phyloP scores from a whole-genome alignment of 2,329 filamentous ascomycete species.

The Passalora sequoiae region DNA sequence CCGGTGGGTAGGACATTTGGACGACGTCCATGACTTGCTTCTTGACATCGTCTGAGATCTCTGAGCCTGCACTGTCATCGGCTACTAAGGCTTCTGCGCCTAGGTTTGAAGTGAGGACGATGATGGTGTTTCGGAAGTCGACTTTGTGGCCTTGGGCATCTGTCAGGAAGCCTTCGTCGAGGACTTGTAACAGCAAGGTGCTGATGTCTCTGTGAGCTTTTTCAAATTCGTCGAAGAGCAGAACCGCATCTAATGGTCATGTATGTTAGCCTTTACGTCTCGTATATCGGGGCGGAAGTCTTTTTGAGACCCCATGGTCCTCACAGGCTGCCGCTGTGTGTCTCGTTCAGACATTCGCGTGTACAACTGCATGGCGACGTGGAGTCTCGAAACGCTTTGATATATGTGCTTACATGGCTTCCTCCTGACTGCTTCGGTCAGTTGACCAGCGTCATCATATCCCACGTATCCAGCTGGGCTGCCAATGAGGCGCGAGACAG shows the following conservation, averaged over 20 bases:
- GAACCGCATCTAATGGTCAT: too few species aligned
- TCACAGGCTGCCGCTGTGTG: too few species aligned
- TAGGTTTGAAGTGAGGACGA: constrained; percentile 92
- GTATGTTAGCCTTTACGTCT: too few species aligned
- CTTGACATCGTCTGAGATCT: constrained; percentile 66
- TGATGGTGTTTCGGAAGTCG: constrained; percentile 93
- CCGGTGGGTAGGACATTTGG: constrained; percentile 67
- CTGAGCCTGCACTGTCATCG: constrained; percentile 27
- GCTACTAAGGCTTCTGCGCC: constrained; percentile 84
- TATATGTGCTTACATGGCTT: too few species aligned
- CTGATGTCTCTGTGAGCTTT: constrained; percentile 96
- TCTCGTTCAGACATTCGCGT: too few species aligned
- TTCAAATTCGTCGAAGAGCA: constrained; percentile 96
- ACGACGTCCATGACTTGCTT: constrained; percentile 86
- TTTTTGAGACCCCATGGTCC: too few species aligned
- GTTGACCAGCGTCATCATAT: constrained; percentile 92
- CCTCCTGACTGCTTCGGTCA: constrained; percentile 88
- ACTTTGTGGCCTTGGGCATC: constrained; percentile 95
- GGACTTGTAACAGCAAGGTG: constrained; percentile 81
- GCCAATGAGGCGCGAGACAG: constrained; percentile 85
- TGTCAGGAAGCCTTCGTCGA: constrained; percentile 93
- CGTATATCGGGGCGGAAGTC: too few species aligned
- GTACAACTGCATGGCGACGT: too few species aligned
- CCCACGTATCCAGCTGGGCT: constrained; percentile 92
- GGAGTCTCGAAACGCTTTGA: too few species aligned